These are phyloP conservation scores for Encephalitozoon hellem DNA, from an alignment of 371 early-diverging fungal genomes.

Conservation along the genomic window DNA sequence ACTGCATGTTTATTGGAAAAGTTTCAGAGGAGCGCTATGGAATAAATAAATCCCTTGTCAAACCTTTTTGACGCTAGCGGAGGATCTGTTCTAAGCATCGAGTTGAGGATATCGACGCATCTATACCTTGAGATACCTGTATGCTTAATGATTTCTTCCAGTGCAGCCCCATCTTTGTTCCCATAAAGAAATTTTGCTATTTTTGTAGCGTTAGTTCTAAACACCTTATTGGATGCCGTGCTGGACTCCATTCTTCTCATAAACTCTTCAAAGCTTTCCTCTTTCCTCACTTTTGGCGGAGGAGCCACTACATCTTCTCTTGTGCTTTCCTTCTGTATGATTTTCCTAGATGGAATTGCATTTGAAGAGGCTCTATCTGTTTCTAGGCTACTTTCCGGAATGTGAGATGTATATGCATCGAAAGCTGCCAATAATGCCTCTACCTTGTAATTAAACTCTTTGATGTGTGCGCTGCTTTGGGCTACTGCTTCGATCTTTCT, in stretches of 20 bases:
- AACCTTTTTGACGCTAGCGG: conserved; percentile 22
- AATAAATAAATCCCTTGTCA: conserved; percentile 37
- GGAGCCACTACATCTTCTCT: background rate
- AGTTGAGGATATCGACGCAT: conserved; percentile 40
- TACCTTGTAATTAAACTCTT: conserved; percentile 21
- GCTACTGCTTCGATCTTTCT: background rate
- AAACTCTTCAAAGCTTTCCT: background rate
- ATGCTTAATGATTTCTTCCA: conserved; percentile 27
- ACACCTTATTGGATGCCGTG: background rate
- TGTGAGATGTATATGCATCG: background rate
- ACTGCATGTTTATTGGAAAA: background rate
- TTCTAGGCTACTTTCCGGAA: background rate
- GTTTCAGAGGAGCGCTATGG: background rate
- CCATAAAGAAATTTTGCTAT: conserved; percentile 14
- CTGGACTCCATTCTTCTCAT: background rate
- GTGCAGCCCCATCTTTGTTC: conserved; percentile 7
- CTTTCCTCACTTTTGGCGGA: background rate
- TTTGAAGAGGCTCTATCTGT: background rate
- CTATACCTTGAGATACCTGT: conserved; percentile 34
- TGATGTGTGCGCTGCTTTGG: background rate
- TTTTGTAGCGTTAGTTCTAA: conserved; percentile 11
- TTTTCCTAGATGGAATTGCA: background rate
- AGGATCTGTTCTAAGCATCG: conserved; percentile 15
- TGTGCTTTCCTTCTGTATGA: background rate
- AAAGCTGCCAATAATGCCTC: conserved; percentile 25